Conservation (phyloP, 768 basidiomycete species). For the Daedalea quercina region DNA sequence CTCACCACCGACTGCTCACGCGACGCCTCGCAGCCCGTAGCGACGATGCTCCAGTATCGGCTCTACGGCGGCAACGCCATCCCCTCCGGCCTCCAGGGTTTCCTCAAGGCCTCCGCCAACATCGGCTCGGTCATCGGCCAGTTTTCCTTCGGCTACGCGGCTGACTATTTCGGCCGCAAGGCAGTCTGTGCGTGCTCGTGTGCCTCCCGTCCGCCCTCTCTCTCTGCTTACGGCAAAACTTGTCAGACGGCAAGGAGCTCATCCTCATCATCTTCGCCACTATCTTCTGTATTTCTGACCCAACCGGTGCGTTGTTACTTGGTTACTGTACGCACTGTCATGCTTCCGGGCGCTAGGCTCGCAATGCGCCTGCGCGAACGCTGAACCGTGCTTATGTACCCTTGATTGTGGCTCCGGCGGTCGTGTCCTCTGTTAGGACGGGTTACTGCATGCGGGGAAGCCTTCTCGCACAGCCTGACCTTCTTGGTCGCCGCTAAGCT, state of each 20-base stretch:
- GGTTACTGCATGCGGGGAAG: too few species aligned
- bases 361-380: too few species aligned
- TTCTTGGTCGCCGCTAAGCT: too few species aligned
- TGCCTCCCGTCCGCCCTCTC: not conserved
- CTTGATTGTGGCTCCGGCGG: too few species aligned
- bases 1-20: not conserved
- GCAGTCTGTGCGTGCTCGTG: conserved; percentile 42
- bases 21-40: conserved; percentile 40
- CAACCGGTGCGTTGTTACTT: conserved; percentile 39
- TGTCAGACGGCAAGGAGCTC: conserved; percentile 76
- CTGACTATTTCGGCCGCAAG: conserved; percentile 64
- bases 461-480: too few species aligned
- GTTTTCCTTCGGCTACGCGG: conserved; percentile 60
- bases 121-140: conserved; percentile 71
- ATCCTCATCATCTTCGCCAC: conserved; percentile 78
- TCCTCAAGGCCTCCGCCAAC: conserved; percentile 63
- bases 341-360: too few species aligned
- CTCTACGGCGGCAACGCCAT: conserved; percentile 47
- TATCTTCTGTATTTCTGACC: conserved; percentile 59
- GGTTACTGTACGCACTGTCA: too few species aligned
- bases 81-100: conserved; percentile 50
- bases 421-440: too few species aligned
- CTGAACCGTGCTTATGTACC: too few species aligned
- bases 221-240: conserved; percentile 1
- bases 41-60: conserved; percentile 62